Evolutionary conservation across 805 yeast genomes (phyloP).

Genomic region (Candida ulmi): DNA sequence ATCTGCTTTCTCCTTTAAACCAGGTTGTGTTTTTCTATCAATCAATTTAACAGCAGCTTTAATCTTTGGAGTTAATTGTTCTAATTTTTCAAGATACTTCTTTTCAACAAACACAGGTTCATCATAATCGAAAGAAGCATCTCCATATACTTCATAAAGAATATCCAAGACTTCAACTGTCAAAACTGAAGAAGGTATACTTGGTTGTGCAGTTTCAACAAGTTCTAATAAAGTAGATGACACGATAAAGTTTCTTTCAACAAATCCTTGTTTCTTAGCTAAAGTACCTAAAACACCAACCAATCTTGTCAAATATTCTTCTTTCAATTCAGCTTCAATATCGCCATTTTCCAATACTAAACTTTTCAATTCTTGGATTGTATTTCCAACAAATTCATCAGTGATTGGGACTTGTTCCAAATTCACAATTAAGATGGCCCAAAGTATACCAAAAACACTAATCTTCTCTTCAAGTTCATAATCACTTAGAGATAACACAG

Average conservation of each 20-base stretch:
- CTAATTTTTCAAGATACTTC: slow-evolving; percentile 38
- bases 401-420: slow-evolving; percentile 17
- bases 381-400: slow-evolving; percentile 21
- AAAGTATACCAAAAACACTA: slow-evolving; percentile 35
- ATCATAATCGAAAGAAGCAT: slow-evolving; percentile 63
- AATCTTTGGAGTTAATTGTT: slow-evolving; percentile 39
- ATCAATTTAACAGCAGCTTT: slow-evolving; percentile 52
- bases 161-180: slow-evolving; percentile 58
- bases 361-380: slow-evolving; percentile 18
- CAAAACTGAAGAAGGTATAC: slow-evolving; percentile 30
- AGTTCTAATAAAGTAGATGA: slow-evolving; percentile 38
- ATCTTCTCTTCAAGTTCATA: slow-evolving; percentile 26
- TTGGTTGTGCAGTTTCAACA: slow-evolving; percentile 20
- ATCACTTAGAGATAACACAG: slow-evolving; percentile 13
- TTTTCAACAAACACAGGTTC: slow-evolving; percentile 55
- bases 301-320: slow-evolving; percentile 37
- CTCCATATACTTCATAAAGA: slow-evolving; percentile 77
- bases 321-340: slow-evolving; percentile 21
- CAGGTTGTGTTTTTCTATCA: slow-evolving; percentile 56
- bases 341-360: slow-evolving; percentile 6
- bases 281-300: slow-evolving; percentile 49
- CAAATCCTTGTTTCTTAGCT: slow-evolving; percentile 40
- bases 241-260: slow-evolving; percentile 38
- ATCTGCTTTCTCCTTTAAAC: slow-evolving; percentile 56
- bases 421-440: slow-evolving; percentile 35